phyloP scores from a whole-genome alignment of 768 basidiomycete species.

The Dioszegia hungarica region DNA sequence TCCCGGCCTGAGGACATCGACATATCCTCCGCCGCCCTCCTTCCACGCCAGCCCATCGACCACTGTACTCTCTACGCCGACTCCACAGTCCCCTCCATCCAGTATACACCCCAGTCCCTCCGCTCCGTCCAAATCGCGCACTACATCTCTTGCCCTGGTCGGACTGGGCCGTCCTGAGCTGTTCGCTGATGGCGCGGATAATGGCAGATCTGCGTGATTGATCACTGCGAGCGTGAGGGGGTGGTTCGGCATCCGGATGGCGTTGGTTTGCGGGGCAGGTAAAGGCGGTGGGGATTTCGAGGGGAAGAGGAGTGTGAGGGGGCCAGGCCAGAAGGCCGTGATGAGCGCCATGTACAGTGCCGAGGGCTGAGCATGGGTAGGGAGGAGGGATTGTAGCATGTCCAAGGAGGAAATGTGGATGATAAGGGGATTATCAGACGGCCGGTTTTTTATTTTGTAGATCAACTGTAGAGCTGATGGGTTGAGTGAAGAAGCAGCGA shows the following conservation, averaged over 20 bases:
- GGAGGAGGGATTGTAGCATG: constrained; percentile 77
- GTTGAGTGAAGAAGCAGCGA: constrained; percentile 76
- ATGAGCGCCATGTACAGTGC: constrained; percentile 69
- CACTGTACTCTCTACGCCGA: constrained; percentile 94
- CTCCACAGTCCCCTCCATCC: constrained; percentile 84
- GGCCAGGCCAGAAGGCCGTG: constrained; percentile 86
- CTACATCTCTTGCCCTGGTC: constrained; percentile 79
- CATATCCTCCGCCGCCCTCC: constrained; percentile 52
- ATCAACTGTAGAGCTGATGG: constrained; percentile 62
- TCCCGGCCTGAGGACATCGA: constrained; percentile 83
- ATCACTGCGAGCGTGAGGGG: constrained; percentile 88
- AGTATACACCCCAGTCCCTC: constrained; percentile 62
- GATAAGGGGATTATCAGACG: constrained; percentile 94
- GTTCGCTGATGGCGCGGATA: constrained; percentile 95
- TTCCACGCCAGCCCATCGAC: constrained; percentile 65
- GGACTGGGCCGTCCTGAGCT: constrained; percentile 91
- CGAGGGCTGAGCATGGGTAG: constrained; percentile 60
- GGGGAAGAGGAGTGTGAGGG: constrained; percentile 87
- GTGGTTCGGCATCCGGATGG: constrained; percentile 90
- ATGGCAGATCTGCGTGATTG: constrained; percentile 63
- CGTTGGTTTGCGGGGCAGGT: constrained; percentile 53
- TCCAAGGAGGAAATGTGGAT: constrained; percentile 80
- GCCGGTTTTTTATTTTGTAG: constrained; percentile 83
- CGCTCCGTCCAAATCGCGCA: constrained; percentile 60
- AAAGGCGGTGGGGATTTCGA: constrained; percentile 52